Conservation (phyloP, 305 asterid genomes). For the Fraxinus floribunda region DNA sequence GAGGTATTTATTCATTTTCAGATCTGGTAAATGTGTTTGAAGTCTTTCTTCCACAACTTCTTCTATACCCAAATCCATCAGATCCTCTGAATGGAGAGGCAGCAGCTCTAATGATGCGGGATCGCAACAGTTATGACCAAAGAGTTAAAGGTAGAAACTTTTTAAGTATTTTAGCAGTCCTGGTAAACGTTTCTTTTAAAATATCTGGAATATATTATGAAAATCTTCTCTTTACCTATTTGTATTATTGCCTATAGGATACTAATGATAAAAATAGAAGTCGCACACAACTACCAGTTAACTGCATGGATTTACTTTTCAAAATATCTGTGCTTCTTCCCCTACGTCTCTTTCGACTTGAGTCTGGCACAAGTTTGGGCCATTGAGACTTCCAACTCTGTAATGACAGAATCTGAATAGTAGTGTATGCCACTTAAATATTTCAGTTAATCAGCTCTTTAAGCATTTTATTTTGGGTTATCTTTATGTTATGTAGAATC, state of each 20-base stretch:
- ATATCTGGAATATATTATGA: background rate
- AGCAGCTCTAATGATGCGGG: constrained; percentile 88
- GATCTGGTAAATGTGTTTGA: constrained; percentile 84
- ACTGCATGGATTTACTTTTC: background rate
- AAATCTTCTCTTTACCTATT: background rate
- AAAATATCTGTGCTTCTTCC: background rate
- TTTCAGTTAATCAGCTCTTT: background rate
- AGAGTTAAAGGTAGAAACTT: constrained; percentile 66
- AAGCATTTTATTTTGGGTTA: background rate
- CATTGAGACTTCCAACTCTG: background rate
- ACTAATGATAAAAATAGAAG: background rate
- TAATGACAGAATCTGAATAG: background rate
- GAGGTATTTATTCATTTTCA: constrained; percentile 30
- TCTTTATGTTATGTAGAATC: background rate
- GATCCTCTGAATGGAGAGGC: constrained; percentile 88
- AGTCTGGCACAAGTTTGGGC: background rate
- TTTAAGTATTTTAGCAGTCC: background rate
- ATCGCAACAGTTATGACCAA: constrained; percentile 58
- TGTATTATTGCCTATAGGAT: background rate
- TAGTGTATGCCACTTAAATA: background rate
- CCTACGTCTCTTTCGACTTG: background rate
- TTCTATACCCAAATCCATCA: constrained; percentile 79
- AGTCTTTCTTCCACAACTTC: constrained; percentile 90
- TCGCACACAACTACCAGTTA: background rate
- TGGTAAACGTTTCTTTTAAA: background rate